These are phyloP conservation scores for Epichloe bromicola DNA, from an alignment of 2,329 filamentous ascomycete species.

Conservation along the genomic window DNA sequence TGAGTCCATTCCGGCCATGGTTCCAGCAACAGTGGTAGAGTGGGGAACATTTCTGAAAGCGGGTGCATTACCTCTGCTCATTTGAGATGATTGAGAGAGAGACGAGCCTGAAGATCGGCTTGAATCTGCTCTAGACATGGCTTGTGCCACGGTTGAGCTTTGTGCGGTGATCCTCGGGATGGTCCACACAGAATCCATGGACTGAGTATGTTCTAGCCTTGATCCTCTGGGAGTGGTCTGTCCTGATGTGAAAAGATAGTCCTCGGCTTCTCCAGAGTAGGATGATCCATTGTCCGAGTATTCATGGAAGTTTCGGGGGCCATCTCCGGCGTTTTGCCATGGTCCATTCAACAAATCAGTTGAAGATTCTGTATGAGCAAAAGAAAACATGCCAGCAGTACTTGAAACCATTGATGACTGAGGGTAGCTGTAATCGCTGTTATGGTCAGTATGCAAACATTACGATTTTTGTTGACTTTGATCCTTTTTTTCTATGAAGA, in stretches of 20 bases:
- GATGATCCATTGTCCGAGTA: slow-evolving; percentile 37
- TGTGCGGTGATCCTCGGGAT: slow-evolving; percentile 22
- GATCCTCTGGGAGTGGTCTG: slow-evolving; percentile 40
- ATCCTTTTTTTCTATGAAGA: background rate
- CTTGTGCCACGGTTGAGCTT: slow-evolving; percentile 21
- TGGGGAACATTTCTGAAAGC: slow-evolving; percentile 29
- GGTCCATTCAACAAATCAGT: slow-evolving; percentile 40
- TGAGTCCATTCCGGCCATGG: slow-evolving; percentile 35
- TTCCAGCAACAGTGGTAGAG: slow-evolving; percentile 19
- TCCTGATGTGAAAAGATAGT: slow-evolving; percentile 40
- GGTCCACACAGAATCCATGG: slow-evolving; percentile 37
- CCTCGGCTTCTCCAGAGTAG: slow-evolving; percentile 40
- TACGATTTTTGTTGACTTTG: slow-evolving; percentile 8
- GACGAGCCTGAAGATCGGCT: slow-evolving; percentile 29
- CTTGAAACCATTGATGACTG: slow-evolving; percentile 37
- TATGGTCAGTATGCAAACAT: slow-evolving; percentile 44
- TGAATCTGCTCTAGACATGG: slow-evolving; percentile 26
- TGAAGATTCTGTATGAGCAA: slow-evolving; percentile 46
- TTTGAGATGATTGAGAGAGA: slow-evolving; percentile 35
- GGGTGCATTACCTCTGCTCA: slow-evolving; percentile 38
- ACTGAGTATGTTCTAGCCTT: slow-evolving; percentile 31
- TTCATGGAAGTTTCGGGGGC: slow-evolving; percentile 45
- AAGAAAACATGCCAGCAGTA: slow-evolving; percentile 41
- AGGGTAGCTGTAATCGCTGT: slow-evolving; percentile 44
- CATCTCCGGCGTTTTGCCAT: slow-evolving; percentile 45